Percentiles rank a stretch among this genome's conserved stretches.
phyloP scores from a whole-genome alignment of 306 rosid species.

The Prunus armeniaca region DNA sequence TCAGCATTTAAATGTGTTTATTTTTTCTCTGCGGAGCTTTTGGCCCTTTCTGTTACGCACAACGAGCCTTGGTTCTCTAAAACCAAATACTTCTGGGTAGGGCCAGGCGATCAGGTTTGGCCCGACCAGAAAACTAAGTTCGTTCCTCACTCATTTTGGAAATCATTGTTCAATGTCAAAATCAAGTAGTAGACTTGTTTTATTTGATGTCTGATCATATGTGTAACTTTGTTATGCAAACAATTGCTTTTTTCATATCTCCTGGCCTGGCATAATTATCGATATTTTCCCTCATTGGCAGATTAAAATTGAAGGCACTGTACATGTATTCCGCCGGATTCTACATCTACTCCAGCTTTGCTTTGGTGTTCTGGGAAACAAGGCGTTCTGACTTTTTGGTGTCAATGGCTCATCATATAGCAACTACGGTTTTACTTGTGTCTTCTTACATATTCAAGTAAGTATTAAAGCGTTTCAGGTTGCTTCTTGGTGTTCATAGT shows the following conservation, averaged over 20 bases:
- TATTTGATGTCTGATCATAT: not conserved
- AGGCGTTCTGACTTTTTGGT: conserved; percentile 41
- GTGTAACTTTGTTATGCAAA: not conserved
- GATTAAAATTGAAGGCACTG: conserved; percentile 34
- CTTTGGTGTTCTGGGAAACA: conserved; percentile 43
- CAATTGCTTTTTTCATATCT: not conserved
- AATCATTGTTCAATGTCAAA: not conserved
- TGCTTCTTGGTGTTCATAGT: not conserved
- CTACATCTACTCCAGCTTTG: conserved; percentile 37
- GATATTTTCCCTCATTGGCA: conserved; percentile 1
- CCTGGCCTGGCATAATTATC: not conserved
- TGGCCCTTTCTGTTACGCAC: conserved; percentile 29
- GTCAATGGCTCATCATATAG: conserved; percentile 34
- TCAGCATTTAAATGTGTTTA: conserved; percentile 35
- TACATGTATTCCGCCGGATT: conserved; percentile 38
- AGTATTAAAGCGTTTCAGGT: not conserved
- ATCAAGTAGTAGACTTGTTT: not conserved
- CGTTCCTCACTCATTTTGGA: conserved; percentile 7
- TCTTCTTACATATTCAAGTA: conserved; percentile 24
- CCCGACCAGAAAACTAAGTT: conserved; percentile 37
- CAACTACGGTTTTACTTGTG: conserved; percentile 23
- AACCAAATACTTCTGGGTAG: conserved; percentile 34
- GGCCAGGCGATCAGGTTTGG: conserved; percentile 39
- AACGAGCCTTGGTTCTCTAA: conserved; percentile 35
- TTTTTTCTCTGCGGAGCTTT: conserved; percentile 32